Percentiles rank a stretch among this genome's conserved stretches.
phyloP scores from a whole-genome alignment of 73 alveolate species.

The Uronychia setigera region DNA sequence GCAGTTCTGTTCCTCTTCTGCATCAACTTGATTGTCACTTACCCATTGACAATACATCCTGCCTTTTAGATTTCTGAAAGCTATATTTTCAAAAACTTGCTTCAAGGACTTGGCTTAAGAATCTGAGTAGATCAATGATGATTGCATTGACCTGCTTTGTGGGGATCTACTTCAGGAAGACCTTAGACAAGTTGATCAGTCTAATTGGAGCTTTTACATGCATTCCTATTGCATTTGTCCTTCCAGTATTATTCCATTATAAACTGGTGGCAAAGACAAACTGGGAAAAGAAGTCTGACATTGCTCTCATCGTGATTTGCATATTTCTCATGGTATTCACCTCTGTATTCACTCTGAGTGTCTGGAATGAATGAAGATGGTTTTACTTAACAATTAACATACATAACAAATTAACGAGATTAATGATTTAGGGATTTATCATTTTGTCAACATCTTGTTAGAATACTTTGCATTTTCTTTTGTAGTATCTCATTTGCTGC shows the following conservation, averaged over 20 bases:
- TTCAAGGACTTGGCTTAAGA: slow-evolving; percentile 34
- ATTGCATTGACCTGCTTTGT: slow-evolving; percentile 3
- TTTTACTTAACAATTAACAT: no score
- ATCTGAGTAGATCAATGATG: slow-evolving; percentile 18
- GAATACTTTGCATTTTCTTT: slow-evolving; percentile 45
- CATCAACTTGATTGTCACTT: slow-evolving; percentile 49
- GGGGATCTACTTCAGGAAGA: slow-evolving; percentile 1
- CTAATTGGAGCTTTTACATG: slow-evolving; percentile 15
- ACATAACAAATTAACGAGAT: no score
- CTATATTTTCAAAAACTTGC: slow-evolving; percentile 29
- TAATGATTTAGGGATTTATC: not conserved
- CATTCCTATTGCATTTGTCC: slow-evolving; percentile 14
- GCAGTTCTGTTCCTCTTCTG: slow-evolving; percentile 40
- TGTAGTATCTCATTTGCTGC: slow-evolving; percentile 41
- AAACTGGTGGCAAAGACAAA: slow-evolving; percentile 21
- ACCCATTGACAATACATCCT: slow-evolving; percentile 54
- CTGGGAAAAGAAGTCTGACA: slow-evolving; percentile 9
- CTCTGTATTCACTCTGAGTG: slow-evolving; percentile 3
- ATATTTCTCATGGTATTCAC: slow-evolving; percentile 3
- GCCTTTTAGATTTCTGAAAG: slow-evolving; percentile 51
- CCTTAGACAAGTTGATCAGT: not conserved
- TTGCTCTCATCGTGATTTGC: slow-evolving; percentile 12
- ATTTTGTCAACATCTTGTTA: slow-evolving; percentile 38
- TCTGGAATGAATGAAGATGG: slow-evolving; percentile 9
- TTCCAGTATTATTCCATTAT: slow-evolving; percentile 6